Base-by-base conservation (phyloP, 148 eudicot genomes). In the Vaccinium macrocarpon region DNA sequence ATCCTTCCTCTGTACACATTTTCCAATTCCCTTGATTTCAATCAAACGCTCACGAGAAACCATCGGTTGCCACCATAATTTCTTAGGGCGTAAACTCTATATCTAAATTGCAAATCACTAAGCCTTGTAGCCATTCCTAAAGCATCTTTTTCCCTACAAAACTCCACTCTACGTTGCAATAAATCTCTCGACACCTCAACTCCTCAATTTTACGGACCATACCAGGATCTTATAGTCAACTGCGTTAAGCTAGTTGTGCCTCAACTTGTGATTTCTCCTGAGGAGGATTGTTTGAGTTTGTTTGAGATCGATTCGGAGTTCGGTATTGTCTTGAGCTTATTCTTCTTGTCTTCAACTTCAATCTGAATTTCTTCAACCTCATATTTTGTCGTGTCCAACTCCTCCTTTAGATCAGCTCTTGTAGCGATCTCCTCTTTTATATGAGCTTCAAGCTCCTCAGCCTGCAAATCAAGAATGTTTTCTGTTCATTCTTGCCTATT, bases 71-170 rank as follows among this genome's bases (percentile, higher is more conserved):
- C 42, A 86, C 83, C 79, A 88, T 87, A 75, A 95, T 90, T 82
- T 95, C 97, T 29, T 87, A 89, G 18, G 86, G 90, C 51, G 87
- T 89, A 79, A 88, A 95, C 84, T 92, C 87, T 91, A 73, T 77
- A 88, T 51, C 88, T 82, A 76, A 90, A 91, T 29, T 90, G 79
- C 53, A 82, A 79, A 10, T 82, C 90, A 86, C 46, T 78, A 82
- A 79, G 55, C 73, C 84, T 90, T 5, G 87, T 82, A 76, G 90
- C 94, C 88, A 82, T 87, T 29, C 87, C 93, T 78, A 93, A 92
- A 0, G 98, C 97, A 70, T 92, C 98, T 66, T 91, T 93, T 77
- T 95, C 97, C 86, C 86, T 90, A 68, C 97, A 93, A 57, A 95
- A 92, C 85, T 92, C 93, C 1, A 93, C 90, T 85, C 98, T 88